phyloP scores from a whole-genome alignment of 176 grass and related monocot genomes.

The bread wheat (Triticum aestivum) region IWGSC_CS_RefSeq_v2.1 NC_057810.1:522860819-522861318 shows the following conservation, averaged over 20 bases:
- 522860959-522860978: slow-evolving; percentile 54
- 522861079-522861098: slow-evolving; percentile 53
- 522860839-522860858: slow-evolving; percentile 14
- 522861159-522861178: slow-evolving; percentile 90
- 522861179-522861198: slow-evolving; percentile 49
- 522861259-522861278: slow-evolving; percentile 24
- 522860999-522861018: not conserved
- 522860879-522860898: slow-evolving; percentile 88
- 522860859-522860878: slow-evolving; percentile 58
- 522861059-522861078: slow-evolving; percentile 42
- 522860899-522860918: slow-evolving; percentile 73
- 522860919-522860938: slow-evolving; percentile 68
- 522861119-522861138: slow-evolving; percentile 43
- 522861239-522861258: slow-evolving; percentile 16
- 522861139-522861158: slow-evolving; percentile 57
- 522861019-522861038: slow-evolving; percentile 15
- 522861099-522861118: slow-evolving; percentile 33
- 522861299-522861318: slow-evolving; percentile 36
- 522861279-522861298: slow-evolving; percentile 42
- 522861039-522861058: slow-evolving; percentile 47
- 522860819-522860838: slow-evolving; percentile 13
- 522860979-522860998: slow-evolving; percentile 24
- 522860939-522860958: slow-evolving; percentile 60
- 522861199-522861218: slow-evolving; percentile 35
- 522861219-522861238: slow-evolving; percentile 53